phyloP scores from a whole-genome alignment of 2,329 filamentous ascomycete species.

The Monascus ruber region DNA sequence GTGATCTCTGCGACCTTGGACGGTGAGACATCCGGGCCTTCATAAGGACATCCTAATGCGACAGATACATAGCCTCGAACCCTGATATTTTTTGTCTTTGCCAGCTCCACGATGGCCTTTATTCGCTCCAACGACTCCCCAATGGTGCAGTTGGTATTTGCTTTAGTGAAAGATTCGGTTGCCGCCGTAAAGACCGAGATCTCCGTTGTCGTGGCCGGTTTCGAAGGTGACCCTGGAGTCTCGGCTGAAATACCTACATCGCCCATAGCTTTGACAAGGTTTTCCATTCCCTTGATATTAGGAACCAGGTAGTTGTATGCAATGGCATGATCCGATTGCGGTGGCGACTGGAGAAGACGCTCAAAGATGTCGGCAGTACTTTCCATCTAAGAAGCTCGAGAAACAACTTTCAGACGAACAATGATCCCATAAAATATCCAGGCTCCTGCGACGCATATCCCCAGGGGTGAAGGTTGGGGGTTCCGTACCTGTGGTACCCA shows the following conservation, averaged over 20 bases:
- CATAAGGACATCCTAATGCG: conserved; percentile 54
- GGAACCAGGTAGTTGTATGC: conserved; percentile 57
- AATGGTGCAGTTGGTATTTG: conserved; percentile 56
- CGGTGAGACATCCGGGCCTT: conserved; percentile 50
- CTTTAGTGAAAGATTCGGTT: conserved; percentile 53
- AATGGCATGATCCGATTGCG: conserved; percentile 39
- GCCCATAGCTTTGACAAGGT: conserved; percentile 44
- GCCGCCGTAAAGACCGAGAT: conserved; percentile 55
- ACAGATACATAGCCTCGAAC: conserved; percentile 56
- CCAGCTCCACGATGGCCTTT: conserved; percentile 45
- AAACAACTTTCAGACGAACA: background rate
- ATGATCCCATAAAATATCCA: background rate
- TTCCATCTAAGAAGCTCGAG: conserved; percentile 42
- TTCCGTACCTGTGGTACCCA: conserved; percentile 41
- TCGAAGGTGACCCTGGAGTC: conserved; percentile 15
- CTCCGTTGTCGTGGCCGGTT: conserved; percentile 35
- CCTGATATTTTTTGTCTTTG: conserved; percentile 44
- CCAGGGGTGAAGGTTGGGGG: background rate
- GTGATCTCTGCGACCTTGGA: conserved; percentile 51
- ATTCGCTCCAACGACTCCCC: conserved; percentile 50
- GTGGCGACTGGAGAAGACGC: conserved; percentile 40
- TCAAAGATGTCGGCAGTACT: conserved; percentile 52
- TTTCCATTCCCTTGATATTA: conserved; percentile 51
- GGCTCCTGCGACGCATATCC: background rate
- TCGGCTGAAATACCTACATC: conserved; percentile 24